These are phyloP conservation scores for Colletotrichum destructivum DNA, from an alignment of 2,329 filamentous ascomycete species.

Conservation along the genomic window DNA sequence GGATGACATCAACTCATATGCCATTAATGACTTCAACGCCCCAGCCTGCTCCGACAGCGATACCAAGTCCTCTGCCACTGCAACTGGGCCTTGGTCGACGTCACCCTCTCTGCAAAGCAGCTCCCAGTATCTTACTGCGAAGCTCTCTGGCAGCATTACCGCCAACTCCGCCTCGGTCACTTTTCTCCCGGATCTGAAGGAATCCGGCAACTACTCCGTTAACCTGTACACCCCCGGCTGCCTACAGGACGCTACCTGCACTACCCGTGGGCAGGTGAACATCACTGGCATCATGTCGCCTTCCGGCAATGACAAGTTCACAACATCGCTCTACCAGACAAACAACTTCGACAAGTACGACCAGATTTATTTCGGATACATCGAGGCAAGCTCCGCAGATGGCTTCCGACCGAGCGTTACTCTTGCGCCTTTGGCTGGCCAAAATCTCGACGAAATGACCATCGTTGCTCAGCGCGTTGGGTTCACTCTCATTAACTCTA, in stretches of 20 bases:
- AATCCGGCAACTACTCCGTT: constrained; percentile 93
- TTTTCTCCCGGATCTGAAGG: constrained; percentile 86
- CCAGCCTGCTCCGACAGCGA: constrained; percentile 77
- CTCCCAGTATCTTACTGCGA: constrained; percentile 83
- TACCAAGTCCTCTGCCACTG: constrained; percentile 76
- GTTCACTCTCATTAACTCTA: constrained; percentile 81
- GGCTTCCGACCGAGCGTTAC: constrained; percentile 87
- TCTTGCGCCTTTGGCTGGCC: constrained; percentile 77
- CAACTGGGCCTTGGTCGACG: constrained; percentile 81
- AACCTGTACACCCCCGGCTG: constrained; percentile 96
- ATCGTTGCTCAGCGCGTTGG: constrained; percentile 92
- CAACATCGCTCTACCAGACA: constrained; percentile 83
- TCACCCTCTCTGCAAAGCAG: constrained; percentile 78
- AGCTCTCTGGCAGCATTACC: constrained; percentile 70
- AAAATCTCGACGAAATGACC: constrained; percentile 74
- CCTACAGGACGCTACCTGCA: constrained; percentile 82
- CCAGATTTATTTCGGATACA: constrained; percentile 86
- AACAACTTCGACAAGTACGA: constrained; percentile 99
- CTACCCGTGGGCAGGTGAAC: constrained; percentile 83
- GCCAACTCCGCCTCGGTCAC: constrained; percentile 77
- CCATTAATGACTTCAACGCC: constrained; percentile 90
- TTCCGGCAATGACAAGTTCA: constrained; percentile 63
- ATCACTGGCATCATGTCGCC: constrained; percentile 80
- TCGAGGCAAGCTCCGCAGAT: constrained; percentile 78
- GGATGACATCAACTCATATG: constrained; percentile 88